Conservation (phyloP, 2,329 filamentous ascomycete species). For the Fusarium mundagurra region DNA sequence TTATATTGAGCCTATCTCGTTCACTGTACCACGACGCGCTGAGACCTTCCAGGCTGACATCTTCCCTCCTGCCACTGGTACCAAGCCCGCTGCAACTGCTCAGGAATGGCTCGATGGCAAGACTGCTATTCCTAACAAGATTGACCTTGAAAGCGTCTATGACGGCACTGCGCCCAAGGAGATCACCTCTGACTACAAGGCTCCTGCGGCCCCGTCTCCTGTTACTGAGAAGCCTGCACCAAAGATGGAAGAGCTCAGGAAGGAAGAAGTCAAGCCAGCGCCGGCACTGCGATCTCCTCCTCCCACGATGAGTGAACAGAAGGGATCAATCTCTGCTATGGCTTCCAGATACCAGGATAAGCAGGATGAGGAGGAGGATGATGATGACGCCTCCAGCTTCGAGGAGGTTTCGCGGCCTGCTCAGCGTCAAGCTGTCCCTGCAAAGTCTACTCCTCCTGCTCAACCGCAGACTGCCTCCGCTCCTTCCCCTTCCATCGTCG, state of each 20-base stretch:
- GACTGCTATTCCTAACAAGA: slow-evolving; percentile 85
- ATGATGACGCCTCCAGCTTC: slow-evolving; percentile 80
- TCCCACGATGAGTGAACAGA: slow-evolving; percentile 83
- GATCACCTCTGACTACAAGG: slow-evolving; percentile 75
- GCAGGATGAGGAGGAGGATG: slow-evolving; percentile 68
- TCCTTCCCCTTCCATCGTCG: slow-evolving; percentile 34
- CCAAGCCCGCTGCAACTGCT: slow-evolving; percentile 81
- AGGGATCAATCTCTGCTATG: slow-evolving; percentile 84
- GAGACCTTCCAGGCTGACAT: slow-evolving; percentile 98
- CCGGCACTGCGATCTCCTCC: slow-evolving; percentile 59
- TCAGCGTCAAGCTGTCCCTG: slow-evolving; percentile 63
- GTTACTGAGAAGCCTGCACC: slow-evolving; percentile 51
- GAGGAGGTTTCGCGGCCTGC: slow-evolving; percentile 84
- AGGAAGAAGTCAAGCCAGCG: slow-evolving; percentile 64
- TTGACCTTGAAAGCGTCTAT: slow-evolving; percentile 92
- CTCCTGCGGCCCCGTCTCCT: slow-evolving; percentile 58
- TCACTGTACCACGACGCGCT: slow-evolving; percentile 92
- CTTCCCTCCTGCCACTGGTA: slow-evolving; percentile 84
- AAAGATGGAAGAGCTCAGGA: slow-evolving; percentile 58
- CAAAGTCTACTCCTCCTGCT: slow-evolving; percentile 53
- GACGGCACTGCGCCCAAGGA: slow-evolving; percentile 85
- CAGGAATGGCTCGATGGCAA: slow-evolving; percentile 90
- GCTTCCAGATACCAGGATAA: slow-evolving; percentile 88
- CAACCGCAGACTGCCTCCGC: slow-evolving; percentile 37
- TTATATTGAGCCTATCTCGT: slow-evolving; percentile 97